Percentiles rank a stretch among this genome's conserved stretches.
These are phyloP conservation scores for Penicillium brasilianum DNA, from an alignment of 2,329 filamentous ascomycete genomes.

Conservation along the genomic window DNA sequence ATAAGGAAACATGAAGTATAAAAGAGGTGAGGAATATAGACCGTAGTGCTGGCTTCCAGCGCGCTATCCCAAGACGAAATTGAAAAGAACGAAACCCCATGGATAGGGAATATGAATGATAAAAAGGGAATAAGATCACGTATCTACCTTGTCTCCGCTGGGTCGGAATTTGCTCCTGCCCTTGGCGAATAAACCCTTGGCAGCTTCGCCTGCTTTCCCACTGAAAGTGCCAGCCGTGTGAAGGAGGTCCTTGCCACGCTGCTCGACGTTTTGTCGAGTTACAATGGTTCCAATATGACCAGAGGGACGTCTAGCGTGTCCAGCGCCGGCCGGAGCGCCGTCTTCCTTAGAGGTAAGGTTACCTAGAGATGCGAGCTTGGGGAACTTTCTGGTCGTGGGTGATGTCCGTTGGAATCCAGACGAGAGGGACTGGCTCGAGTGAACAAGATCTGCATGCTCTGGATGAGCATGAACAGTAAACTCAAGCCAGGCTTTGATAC, in stretches of 20 bases:
- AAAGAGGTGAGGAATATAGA: slow-evolving; percentile 16
- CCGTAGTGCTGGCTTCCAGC: slow-evolving; percentile 20
- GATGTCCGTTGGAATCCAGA: slow-evolving; percentile 37
- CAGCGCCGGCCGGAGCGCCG: slow-evolving; percentile 38
- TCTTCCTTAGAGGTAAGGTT: slow-evolving; percentile 39
- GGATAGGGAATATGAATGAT: slow-evolving; percentile 11
- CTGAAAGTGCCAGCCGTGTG: slow-evolving; percentile 76
- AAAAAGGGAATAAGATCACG: slow-evolving; percentile 27
- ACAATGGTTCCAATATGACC: slow-evolving; percentile 46
- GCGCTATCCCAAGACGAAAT: slow-evolving; percentile 16
- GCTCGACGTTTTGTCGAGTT: slow-evolving; percentile 69
- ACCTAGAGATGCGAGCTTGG: slow-evolving; percentile 46
- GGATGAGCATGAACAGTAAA: slow-evolving; percentile 56
- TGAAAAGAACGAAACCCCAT: not conserved
- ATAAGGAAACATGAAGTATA: slow-evolving; percentile 19
- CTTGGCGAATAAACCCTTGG: slow-evolving; percentile 89
- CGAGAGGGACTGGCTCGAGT: slow-evolving; percentile 41
- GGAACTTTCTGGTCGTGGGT: slow-evolving; percentile 46
- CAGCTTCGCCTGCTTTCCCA: slow-evolving; percentile 75
- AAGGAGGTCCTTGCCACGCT: slow-evolving; percentile 86
- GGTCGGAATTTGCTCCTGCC: slow-evolving; percentile 81
- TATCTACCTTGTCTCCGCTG: slow-evolving; percentile 81
- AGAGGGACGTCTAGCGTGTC: slow-evolving; percentile 44
- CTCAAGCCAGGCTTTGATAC: slow-evolving; percentile 67
- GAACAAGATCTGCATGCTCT: slow-evolving; percentile 56